These are phyloP conservation scores for Schizochytrium sp. DNA, from an alignment of 108 stramenopile genomes.

Conservation along the genomic window DNA sequence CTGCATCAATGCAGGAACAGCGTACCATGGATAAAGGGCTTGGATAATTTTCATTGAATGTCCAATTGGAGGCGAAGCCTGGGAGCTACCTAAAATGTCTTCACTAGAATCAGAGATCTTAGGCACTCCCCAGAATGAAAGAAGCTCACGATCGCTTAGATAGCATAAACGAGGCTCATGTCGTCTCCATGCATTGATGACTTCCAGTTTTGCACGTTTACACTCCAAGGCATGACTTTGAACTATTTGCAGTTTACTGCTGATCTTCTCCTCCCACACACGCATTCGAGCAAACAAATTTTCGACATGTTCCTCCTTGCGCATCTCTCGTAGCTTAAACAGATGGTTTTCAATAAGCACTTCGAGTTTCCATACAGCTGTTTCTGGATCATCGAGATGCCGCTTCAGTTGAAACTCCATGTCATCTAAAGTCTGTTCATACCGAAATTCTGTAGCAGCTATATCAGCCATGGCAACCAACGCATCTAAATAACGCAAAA, in stretches of 20 bases:
- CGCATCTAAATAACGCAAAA: background rate
- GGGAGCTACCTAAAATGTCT: background rate
- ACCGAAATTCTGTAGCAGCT: background rate
- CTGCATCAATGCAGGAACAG: background rate
- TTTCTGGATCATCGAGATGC: background rate
- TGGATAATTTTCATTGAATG: background rate
- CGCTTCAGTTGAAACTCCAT: slow-evolving; percentile 43
- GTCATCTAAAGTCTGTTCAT: slow-evolving; percentile 26
- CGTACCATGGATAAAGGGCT: background rate
- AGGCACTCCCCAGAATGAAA: background rate
- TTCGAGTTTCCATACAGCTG: slow-evolving; percentile 10
- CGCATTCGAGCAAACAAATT: background rate
- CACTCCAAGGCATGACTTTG: background rate
- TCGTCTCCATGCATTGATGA: background rate
- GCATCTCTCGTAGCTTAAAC: background rate
- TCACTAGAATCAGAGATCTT: background rate
- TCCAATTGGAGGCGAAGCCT: background rate
- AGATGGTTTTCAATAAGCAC: background rate
- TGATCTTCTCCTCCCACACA: background rate
- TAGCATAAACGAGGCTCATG: slow-evolving; percentile 24
- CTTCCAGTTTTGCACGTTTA: background rate
- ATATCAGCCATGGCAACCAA: background rate
- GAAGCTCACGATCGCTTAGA: background rate
- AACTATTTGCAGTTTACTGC: background rate
- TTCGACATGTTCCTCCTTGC: background rate